These are phyloP conservation scores for Sisymbrium altissimum DNA, from an alignment of 345 rosid genomes.

Conservation along the genomic window DNA sequence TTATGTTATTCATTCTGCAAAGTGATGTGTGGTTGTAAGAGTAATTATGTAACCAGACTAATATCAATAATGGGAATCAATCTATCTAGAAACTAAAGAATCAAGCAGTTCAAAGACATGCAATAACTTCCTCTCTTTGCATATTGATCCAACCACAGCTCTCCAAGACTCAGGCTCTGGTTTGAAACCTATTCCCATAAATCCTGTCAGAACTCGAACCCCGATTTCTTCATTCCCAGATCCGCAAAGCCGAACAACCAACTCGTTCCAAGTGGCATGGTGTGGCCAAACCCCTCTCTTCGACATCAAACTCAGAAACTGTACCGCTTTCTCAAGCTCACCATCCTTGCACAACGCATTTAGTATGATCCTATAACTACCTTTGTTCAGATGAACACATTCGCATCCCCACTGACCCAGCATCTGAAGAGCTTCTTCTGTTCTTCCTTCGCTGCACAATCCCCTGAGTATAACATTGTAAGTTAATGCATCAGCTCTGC, in stretches of 20 bases:
- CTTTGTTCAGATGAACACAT: conserved; percentile 67
- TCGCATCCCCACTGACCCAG: conserved; percentile 47
- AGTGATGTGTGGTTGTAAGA: conserved; percentile 18
- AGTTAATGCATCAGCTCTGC: conserved; percentile 72
- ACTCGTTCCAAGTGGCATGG: conserved; percentile 73
- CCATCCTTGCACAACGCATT: conserved; percentile 58
- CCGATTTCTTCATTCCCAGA: conserved; percentile 56
- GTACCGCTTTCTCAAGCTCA: conserved; percentile 56
- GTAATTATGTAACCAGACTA: conserved; percentile 8
- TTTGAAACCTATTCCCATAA: conserved; percentile 54
- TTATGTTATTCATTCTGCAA: conserved; percentile 38
- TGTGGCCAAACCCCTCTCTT: conserved; percentile 63
- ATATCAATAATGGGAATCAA: conserved; percentile 8
- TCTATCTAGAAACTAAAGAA: conserved; percentile 37
- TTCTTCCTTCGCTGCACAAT: conserved; percentile 56
- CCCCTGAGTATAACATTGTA: conserved; percentile 76
- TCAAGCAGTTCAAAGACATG: conserved; percentile 56
- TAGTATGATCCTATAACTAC: conserved; percentile 76
- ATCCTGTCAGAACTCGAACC: conserved; percentile 38
- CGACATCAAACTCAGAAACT: conserved; percentile 59
- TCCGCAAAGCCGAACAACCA: conserved; percentile 56
- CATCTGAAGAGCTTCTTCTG: conserved; percentile 60
- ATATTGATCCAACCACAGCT: conserved; percentile 47
- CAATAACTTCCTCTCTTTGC: conserved; percentile 71
- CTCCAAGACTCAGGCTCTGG: conserved; percentile 65